Base-by-base conservation (phyloP, 2,329 filamentous ascomycete species). In the Fusarium oligoseptatum region DNA sequence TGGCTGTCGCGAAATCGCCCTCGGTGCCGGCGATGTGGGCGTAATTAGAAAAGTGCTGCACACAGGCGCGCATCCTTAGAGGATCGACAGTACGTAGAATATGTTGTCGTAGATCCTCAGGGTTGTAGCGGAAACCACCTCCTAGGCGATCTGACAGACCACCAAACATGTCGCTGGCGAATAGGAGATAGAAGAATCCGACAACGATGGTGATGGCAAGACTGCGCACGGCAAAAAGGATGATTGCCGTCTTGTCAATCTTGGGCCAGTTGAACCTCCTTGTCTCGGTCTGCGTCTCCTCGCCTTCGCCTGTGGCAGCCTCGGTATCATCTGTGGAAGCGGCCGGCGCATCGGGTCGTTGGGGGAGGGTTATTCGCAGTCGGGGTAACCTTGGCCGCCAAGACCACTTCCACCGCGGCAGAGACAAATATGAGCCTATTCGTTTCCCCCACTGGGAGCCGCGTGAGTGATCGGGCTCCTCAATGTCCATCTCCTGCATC, bases 21-120 rank as follows among this genome's bases (percentile, higher is more conserved):
- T 98, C 93, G 4, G 95, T 97, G n/a, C 97, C 97, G 3, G 95
- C 97, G 72, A 98, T 88, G 82, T 98, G 97, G 71, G 97, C 94
- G 81, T 94, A 98, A 66, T 89, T 90, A 6, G 95, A 96, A 72
- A 96, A 91, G 79, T 95, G 93, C 78, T 90, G 86, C 69, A 98
- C 84, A 67, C 94, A 93, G 45, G 94, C 92, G 73, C 91, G 89
- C 81, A 97, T 93, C 60, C 88, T 87, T 68, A 88, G 87, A 64
- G 90, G 87, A 79, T 97, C 92, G 74, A 97, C 90, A 77, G 91
- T 91, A 58, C 88, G 87, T 81, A 97, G 91, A 29, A 97, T 89
- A 82, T 93, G 94, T 67, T 90, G 87, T 66, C 94, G 91, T 67
- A 98, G 91, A 72, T 91, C 92, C 79, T 98, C 95, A 2, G 95